Evolutionary conservation across 495 filamentous ascomycete species (phyloP).

Genomic region (Bathelium albidoporum): DNA sequence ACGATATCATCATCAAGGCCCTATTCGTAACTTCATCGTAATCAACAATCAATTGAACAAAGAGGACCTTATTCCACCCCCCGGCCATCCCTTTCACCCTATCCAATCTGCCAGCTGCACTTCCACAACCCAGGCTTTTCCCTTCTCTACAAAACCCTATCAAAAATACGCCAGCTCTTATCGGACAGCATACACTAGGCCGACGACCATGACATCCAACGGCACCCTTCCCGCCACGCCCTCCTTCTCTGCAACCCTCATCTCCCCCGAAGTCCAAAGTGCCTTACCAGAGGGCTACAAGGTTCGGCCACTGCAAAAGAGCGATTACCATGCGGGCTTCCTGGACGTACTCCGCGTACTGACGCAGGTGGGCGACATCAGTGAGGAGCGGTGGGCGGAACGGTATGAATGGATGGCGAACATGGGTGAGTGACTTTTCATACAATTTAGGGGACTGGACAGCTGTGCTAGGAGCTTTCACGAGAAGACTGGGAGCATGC

Average conservation of each 20-base stretch:
- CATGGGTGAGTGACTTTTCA: slow-evolving; percentile 70
- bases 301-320: slow-evolving; percentile 65
- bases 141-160: background rate
- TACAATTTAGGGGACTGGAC: no score
- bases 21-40: background rate
- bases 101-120: no score
- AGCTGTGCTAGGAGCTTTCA: slow-evolving; percentile 20
- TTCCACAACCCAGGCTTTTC: no score
- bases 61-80: background rate
- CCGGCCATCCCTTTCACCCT: no score
- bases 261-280: slow-evolving; percentile 62
- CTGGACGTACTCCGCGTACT: slow-evolving; percentile 85
- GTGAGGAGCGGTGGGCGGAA: slow-evolving; percentile 59
- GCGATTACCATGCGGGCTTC: slow-evolving; percentile 70
- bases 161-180: background rate
- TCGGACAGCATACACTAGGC: background rate
- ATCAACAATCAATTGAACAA: background rate
- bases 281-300: slow-evolving; percentile 70
- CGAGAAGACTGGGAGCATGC: background rate
- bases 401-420: slow-evolving; percentile 73
- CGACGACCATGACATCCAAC: slow-evolving; percentile 10
- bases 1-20: no score
- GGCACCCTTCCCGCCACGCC: slow-evolving; percentile 35
- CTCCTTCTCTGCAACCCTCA: slow-evolving; percentile 67
- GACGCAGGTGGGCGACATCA: slow-evolving; percentile 85